Evolutionary conservation across 345 rosid species (phyloP).

Genomic region (Acer campestre): DNA sequence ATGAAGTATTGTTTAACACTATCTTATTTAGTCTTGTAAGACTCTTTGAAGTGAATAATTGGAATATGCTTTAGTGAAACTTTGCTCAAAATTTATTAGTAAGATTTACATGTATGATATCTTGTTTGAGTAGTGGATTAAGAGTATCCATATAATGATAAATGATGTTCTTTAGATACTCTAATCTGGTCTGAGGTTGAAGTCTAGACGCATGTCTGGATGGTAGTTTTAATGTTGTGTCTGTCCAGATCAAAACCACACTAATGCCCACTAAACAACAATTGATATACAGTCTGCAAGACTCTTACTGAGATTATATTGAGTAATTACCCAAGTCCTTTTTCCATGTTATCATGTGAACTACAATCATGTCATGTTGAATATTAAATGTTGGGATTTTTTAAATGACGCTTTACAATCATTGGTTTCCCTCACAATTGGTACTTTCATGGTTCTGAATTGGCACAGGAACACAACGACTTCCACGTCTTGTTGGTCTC

Average conservation of each 20-base stretch:
- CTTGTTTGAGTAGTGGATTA: background rate
- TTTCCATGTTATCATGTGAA: background rate
- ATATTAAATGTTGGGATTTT: background rate
- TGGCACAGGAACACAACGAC: conserved; percentile 90
- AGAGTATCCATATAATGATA: background rate
- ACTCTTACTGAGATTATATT: background rate
- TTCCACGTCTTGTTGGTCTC: conserved; percentile 98
- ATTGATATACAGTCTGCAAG: background rate
- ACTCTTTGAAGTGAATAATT: background rate
- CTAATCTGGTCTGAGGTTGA: background rate
- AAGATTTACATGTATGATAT: background rate
- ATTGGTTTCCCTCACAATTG: background rate
- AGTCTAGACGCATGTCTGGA: background rate
- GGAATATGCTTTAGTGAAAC: background rate
- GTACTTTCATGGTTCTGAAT: conserved; percentile 29
- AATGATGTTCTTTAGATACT: background rate
- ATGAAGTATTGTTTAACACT: background rate
- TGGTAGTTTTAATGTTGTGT: background rate
- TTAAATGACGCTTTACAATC: conserved; percentile 3
- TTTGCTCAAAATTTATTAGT: too few relatives aligned
- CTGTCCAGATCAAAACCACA: background rate
- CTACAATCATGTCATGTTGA: background rate
- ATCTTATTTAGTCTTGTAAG: background rate
- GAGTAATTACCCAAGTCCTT: background rate
- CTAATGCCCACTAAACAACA: background rate